Conservation (phyloP, 1,284 basidiomycete species). For the Malassezia caprae region DNA sequence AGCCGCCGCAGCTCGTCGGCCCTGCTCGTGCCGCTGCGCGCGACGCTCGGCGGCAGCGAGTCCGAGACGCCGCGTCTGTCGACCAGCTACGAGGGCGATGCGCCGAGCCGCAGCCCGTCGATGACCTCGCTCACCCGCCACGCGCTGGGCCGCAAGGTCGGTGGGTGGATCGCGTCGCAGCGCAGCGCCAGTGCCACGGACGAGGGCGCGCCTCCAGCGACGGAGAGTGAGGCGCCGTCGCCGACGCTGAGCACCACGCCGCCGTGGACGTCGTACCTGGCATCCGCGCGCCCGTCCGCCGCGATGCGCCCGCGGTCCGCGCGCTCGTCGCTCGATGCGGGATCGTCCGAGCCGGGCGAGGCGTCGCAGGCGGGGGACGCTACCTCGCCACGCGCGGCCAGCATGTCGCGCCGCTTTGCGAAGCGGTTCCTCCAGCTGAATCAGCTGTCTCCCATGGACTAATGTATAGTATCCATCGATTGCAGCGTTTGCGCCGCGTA, state of each 20-base stretch:
- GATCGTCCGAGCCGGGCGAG: neutral
- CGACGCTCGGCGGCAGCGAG: neutral
- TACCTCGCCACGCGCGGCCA: neutral
- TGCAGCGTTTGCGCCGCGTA: neutral
- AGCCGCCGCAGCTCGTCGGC: neutral
- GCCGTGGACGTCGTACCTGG: neutral
- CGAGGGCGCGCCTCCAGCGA: neutral
- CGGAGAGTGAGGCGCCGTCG: neutral
- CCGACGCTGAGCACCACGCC: neutral
- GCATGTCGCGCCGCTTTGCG: constrained; percentile 3
- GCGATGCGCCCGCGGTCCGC: neutral
- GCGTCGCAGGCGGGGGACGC: neutral
- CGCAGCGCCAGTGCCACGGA: neutral
- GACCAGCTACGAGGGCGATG: neutral
- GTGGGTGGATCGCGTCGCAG: neutral
- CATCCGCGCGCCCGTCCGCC: neutral
- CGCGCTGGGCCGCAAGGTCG: neutral
- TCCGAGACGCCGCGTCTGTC: neutral
- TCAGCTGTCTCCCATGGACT: constrained; percentile 9
- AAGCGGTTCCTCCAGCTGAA: constrained; percentile 15
- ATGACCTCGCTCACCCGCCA: neutral
- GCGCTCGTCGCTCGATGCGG: neutral
- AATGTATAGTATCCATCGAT: neutral
- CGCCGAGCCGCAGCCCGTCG: neutral
- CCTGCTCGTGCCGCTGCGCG: neutral